Conservation (phyloP, 805 yeast genomes). For the Komagataella pastoris region DNA sequence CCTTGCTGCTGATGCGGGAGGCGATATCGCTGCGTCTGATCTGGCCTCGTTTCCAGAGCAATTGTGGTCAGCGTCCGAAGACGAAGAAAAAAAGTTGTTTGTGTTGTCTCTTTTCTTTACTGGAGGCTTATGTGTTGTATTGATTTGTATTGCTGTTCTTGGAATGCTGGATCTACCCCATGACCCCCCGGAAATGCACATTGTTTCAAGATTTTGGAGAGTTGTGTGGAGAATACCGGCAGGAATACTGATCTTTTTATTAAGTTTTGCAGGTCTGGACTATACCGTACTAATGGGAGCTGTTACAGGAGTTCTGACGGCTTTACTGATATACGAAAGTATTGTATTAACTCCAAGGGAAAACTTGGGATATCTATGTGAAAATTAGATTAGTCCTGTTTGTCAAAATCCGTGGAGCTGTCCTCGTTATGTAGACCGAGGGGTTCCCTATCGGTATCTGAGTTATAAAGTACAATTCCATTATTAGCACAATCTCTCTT, state of each 20-base stretch:
- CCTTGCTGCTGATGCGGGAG: conserved; percentile 47
- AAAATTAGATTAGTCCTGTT: neutral
- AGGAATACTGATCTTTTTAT: conserved; percentile 4
- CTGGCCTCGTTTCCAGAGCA: conserved; percentile 5
- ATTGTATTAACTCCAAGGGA: conserved; percentile 1
- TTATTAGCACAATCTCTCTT: conserved; percentile 27
- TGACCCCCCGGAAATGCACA: conserved; percentile 22
- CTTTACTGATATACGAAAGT: conserved; percentile 7
- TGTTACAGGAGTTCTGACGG: conserved; percentile 3
- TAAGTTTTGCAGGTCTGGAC: conserved; percentile 5
- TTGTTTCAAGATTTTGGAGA: conserved; percentile 22
- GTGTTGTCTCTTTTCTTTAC: conserved; percentile 37
- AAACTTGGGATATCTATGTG: neutral
- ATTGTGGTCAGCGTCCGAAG: neutral
- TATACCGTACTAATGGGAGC: conserved; percentile 7
- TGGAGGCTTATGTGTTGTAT: conserved; percentile 35
- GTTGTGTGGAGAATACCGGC: conserved; percentile 19
- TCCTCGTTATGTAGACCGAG: neutral
- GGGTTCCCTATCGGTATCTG: conserved; percentile 6
- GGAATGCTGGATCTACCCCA: conserved; percentile 30
- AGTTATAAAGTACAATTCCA: conserved; percentile 34
- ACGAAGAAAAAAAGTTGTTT: conserved; percentile 17
- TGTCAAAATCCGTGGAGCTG: neutral
- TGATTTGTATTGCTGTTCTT: conserved; percentile 23
- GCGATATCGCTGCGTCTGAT: conserved; percentile 25